phyloP scores from a whole-genome alignment of 2,329 filamentous ascomycete genomes.

The Bipolaris cookei region DNA sequence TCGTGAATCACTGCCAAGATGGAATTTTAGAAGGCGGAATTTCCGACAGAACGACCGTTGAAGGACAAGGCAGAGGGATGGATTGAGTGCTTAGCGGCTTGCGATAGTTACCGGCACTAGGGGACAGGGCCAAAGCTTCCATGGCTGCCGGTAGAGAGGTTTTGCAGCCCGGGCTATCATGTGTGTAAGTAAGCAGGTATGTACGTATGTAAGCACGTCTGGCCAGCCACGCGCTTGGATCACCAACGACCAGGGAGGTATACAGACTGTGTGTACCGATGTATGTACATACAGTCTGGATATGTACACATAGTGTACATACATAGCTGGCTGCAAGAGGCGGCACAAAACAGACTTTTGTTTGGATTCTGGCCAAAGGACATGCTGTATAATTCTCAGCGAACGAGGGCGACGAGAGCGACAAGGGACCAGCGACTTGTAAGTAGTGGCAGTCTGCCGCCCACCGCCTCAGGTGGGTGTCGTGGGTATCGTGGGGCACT shows the following conservation, averaged over 20 bases:
- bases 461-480: too few species aligned
- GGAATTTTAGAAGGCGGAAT: slow-evolving; percentile 6
- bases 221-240: slow-evolving; percentile 3
- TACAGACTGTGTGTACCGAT: slow-evolving; percentile 5
- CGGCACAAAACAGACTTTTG: slow-evolving; percentile 5
- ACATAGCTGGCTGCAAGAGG: not conserved
- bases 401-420: too few species aligned
- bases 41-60: slow-evolving; percentile 21
- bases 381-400: too few species aligned
- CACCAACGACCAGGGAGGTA: slow-evolving; percentile 1
- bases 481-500: too few species aligned
- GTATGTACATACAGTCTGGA: not conserved
- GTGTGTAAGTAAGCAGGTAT: too few species aligned
- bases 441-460: too few species aligned
- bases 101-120: slow-evolving; percentile 27
- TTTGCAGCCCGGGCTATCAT: slow-evolving; percentile 1
- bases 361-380: not conserved
- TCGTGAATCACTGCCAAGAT: slow-evolving; percentile 4
- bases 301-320: too few species aligned
- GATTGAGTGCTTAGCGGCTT: slow-evolving; percentile 23
- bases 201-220: slow-evolving; percentile 2
- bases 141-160: slow-evolving; percentile 21
- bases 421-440: too few species aligned
- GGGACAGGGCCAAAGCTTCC: slow-evolving; percentile 10
- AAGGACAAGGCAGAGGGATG: slow-evolving; percentile 12